A percentile compares a stretch with the other conserved stretches of the same genome.
phyloP scores from a whole-genome alignment of 192 early-diverging fungal species.

The Backusella morwellensis region DNA sequence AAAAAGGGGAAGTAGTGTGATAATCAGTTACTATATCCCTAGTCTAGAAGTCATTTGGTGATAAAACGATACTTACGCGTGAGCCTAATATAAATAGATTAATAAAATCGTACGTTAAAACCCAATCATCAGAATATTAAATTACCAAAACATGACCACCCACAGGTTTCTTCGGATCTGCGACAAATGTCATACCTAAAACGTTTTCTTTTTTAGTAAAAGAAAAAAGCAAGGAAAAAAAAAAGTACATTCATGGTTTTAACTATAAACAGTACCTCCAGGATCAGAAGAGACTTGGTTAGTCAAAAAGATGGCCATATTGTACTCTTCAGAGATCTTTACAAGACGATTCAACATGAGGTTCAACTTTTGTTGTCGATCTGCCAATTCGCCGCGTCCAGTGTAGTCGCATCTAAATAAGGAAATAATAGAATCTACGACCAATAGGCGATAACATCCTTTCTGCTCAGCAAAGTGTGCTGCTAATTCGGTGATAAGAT shows the following conservation, averaged over 20 bases:
- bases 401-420: constrained; percentile 80
- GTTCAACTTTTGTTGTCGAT: constrained; percentile 80
- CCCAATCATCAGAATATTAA: background rate
- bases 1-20: background rate
- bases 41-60: background rate
- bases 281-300: constrained; percentile 59
- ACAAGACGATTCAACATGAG: constrained; percentile 69
- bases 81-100: constrained; percentile 17
- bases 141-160: constrained; percentile 72
- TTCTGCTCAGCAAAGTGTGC: constrained; percentile 70
- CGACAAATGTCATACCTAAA: constrained; percentile 69
- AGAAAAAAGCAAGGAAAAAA: background rate
- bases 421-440: constrained; percentile 82
- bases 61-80: constrained; percentile 20
- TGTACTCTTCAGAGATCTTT: constrained; percentile 83
- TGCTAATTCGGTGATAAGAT: constrained; percentile 70
- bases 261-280: constrained; percentile 18
- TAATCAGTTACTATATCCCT: background rate
- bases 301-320: constrained; percentile 80
- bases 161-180: constrained; percentile 88
- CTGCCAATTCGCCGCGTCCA: constrained; percentile 84
- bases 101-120: background rate
- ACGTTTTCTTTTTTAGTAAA: background rate
- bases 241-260: background rate
- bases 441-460: constrained; percentile 56